phyloP scores from a whole-genome alignment of 2,329 filamentous ascomycete species.

The Arthrobotrys entomopaga region DNA sequence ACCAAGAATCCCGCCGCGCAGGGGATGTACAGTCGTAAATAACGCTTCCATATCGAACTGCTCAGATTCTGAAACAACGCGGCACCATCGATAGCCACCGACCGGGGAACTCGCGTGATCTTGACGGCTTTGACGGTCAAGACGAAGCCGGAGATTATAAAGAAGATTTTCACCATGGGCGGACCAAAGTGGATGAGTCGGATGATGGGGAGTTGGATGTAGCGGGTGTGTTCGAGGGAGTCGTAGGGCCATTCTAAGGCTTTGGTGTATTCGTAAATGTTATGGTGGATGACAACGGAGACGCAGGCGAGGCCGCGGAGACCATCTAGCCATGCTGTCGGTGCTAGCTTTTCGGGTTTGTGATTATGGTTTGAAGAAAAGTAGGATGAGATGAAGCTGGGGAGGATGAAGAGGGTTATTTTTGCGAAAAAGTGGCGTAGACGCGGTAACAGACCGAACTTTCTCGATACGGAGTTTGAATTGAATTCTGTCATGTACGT shows the following conservation, averaged over 20 bases:
- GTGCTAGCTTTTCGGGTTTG: background rate
- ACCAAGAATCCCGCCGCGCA: slow-evolving; percentile 64
- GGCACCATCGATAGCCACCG: slow-evolving; percentile 3
- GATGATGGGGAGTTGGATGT: slow-evolving; percentile 53
- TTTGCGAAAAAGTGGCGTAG: slow-evolving; percentile 16
- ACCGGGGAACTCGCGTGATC: slow-evolving; percentile 29
- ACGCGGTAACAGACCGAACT: slow-evolving; percentile 25
- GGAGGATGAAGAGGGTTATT: slow-evolving; percentile 24
- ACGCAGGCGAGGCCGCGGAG: slow-evolving; percentile 41
- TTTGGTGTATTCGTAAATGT: slow-evolving; percentile 30
- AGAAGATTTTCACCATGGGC: slow-evolving; percentile 58
- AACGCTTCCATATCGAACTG: slow-evolving; percentile 66
- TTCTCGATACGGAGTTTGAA: background rate
- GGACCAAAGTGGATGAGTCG: slow-evolving; percentile 52
- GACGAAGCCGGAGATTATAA: slow-evolving; percentile 56
- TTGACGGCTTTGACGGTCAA: slow-evolving; percentile 52
- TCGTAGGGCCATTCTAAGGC: slow-evolving; percentile 57
- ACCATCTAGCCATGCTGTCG: slow-evolving; percentile 46
- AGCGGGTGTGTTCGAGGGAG: slow-evolving; percentile 56
- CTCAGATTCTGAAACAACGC: slow-evolving; percentile 61
- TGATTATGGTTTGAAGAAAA: slow-evolving; percentile 62
- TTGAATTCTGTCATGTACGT: background rate
- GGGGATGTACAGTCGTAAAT: slow-evolving; percentile 65
- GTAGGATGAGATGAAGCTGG: slow-evolving; percentile 59
- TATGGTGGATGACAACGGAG: slow-evolving; percentile 58